A percentile compares a stretch with the other conserved stretches of the same genome.
These are phyloP conservation scores for Trichosporon asahii DNA, from an alignment of 1,284 basidiomycete species.

Conservation along the genomic window DNA sequence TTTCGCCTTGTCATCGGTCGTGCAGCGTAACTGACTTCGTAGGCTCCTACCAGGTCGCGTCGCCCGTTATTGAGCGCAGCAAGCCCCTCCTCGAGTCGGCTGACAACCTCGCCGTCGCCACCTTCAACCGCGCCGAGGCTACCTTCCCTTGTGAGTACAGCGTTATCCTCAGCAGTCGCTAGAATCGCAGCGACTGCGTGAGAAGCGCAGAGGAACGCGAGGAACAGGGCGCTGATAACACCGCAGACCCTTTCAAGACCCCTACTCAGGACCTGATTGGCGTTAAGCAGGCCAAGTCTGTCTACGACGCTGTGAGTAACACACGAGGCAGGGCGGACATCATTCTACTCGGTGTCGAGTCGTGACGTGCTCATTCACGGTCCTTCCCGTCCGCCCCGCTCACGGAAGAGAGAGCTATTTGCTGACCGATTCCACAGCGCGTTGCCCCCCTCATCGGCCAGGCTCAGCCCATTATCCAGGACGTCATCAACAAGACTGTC, in stretches of 20 bases:
- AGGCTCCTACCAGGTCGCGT: slow-evolving; percentile 48
- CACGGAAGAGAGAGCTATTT: not conserved
- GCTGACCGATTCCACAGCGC: slow-evolving; percentile 23
- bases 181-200: not conserved
- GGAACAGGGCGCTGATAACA: not conserved
- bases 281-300: slow-evolving; percentile 50
- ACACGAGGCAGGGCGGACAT: not conserved
- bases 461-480: slow-evolving; percentile 40
- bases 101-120: slow-evolving; percentile 49
- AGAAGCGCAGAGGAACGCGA: not conserved
- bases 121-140: slow-evolving; percentile 48
- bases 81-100: slow-evolving; percentile 49
- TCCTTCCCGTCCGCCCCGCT: not conserved
- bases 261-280: slow-evolving; percentile 48
- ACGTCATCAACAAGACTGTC: slow-evolving; percentile 43
- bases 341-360: not conserved
- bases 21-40: not conserved
- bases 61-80: slow-evolving; percentile 43
- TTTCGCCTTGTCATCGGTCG: not conserved
- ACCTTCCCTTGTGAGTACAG: slow-evolving; percentile 47
- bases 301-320: slow-evolving; percentile 45
- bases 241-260: slow-evolving; percentile 50
- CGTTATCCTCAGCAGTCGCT: not conserved
- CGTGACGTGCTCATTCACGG: not conserved
- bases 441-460: slow-evolving; percentile 39